phyloP scores from a whole-genome alignment of 306 rosid genomes.

The Cajanus cajan region DNA sequence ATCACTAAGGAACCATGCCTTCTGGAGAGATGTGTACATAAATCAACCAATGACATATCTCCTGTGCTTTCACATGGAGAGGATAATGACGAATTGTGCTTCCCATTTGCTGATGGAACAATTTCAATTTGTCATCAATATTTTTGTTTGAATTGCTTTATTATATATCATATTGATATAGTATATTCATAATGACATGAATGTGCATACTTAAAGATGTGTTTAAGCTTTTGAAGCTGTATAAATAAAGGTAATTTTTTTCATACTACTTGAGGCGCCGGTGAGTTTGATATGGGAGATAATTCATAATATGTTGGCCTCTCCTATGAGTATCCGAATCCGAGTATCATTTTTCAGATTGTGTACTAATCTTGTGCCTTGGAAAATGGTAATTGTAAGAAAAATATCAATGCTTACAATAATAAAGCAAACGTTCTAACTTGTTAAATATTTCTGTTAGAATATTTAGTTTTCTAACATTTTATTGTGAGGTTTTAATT shows the following conservation, averaged over 20 bases:
- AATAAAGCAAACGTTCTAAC: no score
- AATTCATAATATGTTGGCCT: not conserved
- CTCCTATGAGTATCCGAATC: not conserved
- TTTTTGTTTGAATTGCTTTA: conserved; percentile 6
- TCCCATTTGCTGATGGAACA: conserved; percentile 36
- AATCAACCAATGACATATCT: conserved; percentile 30
- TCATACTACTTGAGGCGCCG: not conserved
- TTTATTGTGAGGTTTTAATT: no score
- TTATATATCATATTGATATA: conserved; percentile 1
- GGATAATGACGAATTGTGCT: conserved; percentile 43
- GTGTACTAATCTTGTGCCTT: no score
- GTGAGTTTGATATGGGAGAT: not conserved
- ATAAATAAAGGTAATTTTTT: conserved; percentile 33
- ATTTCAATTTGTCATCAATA: conserved; percentile 25
- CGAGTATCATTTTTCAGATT: not conserved
- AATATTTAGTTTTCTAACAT: no score
- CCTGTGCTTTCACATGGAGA: conserved; percentile 36
- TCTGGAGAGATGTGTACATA: conserved; percentile 51
- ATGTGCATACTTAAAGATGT: conserved; percentile 28
- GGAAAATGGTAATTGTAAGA: no score
- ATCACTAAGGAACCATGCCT: conserved; percentile 45
- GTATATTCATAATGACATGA: conserved; percentile 14
- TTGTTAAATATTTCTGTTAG: no score
- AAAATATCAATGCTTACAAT: no score
- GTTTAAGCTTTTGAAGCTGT: conserved; percentile 45